These are phyloP conservation scores for Primulina eburnea DNA, from an alignment of 257 asterid genomes.

Conservation along the genomic window DNA sequence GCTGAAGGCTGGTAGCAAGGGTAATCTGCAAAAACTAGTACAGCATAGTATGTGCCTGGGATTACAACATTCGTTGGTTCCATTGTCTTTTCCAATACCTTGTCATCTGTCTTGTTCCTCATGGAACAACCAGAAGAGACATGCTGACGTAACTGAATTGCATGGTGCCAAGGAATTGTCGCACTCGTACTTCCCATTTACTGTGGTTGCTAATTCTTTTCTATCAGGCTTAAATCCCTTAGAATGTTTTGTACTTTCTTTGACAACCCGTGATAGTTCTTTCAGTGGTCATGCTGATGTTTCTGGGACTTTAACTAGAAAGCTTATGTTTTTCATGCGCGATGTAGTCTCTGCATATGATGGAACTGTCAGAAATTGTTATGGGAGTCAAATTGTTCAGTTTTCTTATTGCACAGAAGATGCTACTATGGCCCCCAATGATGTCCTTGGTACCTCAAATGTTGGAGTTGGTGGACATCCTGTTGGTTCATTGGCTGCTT, in stretches of 20 bases:
- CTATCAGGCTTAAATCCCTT: conserved; percentile 78
- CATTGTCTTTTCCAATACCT: conserved; percentile 70
- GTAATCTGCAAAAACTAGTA: conserved; percentile 73
- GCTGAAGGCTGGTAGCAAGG: conserved; percentile 98
- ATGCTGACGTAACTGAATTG: conserved; percentile 20
- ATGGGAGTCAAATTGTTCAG: conserved; percentile 80
- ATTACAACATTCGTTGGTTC: conserved; percentile 72
- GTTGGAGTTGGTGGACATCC: conserved; percentile 63
- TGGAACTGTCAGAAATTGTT: conserved; percentile 80
- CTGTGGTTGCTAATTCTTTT: conserved; percentile 65
- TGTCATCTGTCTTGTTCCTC: conserved; percentile 63
- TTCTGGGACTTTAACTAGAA: conserved; percentile 72
- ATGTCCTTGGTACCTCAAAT: conserved; percentile 21
- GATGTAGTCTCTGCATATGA: conserved; percentile 72
- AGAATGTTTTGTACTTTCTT: conserved; percentile 69
- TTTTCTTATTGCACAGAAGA: conserved; percentile 44
- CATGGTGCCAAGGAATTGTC: conserved; percentile 27
- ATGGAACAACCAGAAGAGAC: conserved; percentile 66
- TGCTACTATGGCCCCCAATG: conserved; percentile 10
- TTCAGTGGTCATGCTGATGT: conserved; percentile 95
- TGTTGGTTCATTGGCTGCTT: conserved; percentile 92
- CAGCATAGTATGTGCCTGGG: conserved; percentile 96
- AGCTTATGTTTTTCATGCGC: conserved; percentile 83
- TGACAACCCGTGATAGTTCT: conserved; percentile 85
- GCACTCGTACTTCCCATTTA: conserved; percentile 56